Evolutionary conservation across 2,329 filamentous ascomycete genomes (phyloP).

Genomic region (Phaeosphaeria sp.): DNA sequence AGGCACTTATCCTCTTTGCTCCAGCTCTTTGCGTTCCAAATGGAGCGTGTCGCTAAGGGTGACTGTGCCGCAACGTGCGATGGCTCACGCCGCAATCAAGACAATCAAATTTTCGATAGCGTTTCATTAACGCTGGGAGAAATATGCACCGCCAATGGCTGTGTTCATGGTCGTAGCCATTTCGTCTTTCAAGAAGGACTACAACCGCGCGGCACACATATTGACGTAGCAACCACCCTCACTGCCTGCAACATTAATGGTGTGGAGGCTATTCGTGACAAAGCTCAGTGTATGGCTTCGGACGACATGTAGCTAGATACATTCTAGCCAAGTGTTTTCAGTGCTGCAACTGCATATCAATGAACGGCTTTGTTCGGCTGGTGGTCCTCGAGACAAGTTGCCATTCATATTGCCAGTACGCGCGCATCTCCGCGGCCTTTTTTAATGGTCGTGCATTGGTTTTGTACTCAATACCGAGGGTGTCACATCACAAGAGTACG

Average conservation of each 20-base stretch:
- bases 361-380: background rate
- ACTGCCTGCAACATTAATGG: background rate
- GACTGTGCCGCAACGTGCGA: conserved; percentile 18
- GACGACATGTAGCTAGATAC: background rate
- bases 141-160: background rate
- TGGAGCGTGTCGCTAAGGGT: conserved; percentile 6
- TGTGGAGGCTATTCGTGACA: too few relatives aligned
- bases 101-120: conserved; percentile 4
- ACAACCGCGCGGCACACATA: conserved; percentile 1
- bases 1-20: background rate
- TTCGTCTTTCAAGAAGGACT: background rate
- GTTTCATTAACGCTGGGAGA: background rate
- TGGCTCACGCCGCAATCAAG: conserved; percentile 18
- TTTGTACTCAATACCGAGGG: background rate
- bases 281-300: background rate
- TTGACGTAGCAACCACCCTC: background rate
- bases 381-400: too few relatives aligned
- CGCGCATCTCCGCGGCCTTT: background rate
- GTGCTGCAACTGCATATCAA: background rate
- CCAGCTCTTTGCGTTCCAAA: background rate
- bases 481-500: background rate
- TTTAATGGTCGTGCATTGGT: background rate
- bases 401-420: background rate
- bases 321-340: background rate
- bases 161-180: background rate